These are phyloP conservation scores for Saccharomyces hybrid DNA, from an alignment of 1,139 yeast genomes.

Conservation along the genomic window DNA sequence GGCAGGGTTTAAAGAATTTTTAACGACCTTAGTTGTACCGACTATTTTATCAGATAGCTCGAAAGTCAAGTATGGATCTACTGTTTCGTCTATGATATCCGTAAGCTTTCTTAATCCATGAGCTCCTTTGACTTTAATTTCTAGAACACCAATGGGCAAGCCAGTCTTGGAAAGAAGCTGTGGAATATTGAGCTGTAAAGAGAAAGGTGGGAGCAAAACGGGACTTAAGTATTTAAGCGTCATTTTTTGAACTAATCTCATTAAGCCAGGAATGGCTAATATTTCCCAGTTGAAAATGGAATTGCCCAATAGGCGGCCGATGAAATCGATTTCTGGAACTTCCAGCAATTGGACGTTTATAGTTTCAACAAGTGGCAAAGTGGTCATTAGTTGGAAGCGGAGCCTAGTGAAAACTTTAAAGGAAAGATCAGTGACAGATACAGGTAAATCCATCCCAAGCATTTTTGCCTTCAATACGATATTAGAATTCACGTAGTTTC, in stretches of 20 bases:
- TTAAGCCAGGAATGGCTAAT: slow-evolving; percentile 77
- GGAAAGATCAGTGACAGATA: slow-evolving; percentile 54
- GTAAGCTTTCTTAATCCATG: slow-evolving; percentile 61
- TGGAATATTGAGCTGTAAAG: slow-evolving; percentile 86
- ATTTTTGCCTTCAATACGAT: slow-evolving; percentile 57
- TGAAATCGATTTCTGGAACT: slow-evolving; percentile 82
- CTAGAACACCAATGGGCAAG: slow-evolving; percentile 81
- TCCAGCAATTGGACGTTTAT: slow-evolving; percentile 77
- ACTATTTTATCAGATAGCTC: slow-evolving; percentile 51
- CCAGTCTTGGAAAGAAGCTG: slow-evolving; percentile 83
- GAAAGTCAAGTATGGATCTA: slow-evolving; percentile 83
- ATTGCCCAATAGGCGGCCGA: slow-evolving; percentile 65
- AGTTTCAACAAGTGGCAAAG: slow-evolving; percentile 90
- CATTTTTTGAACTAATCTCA: slow-evolving; percentile 75
- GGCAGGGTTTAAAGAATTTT: slow-evolving; percentile 60
- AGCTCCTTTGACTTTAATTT: slow-evolving; percentile 61
- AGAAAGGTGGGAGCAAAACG: slow-evolving; percentile 76
- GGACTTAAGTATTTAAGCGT: slow-evolving; percentile 82
- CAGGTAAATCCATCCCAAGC: slow-evolving; percentile 61
- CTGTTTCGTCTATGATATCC: slow-evolving; percentile 59
- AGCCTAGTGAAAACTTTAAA: slow-evolving; percentile 66
- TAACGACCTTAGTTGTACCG: slow-evolving; percentile 60
- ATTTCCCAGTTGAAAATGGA: slow-evolving; percentile 80
- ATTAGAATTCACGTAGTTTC: slow-evolving; percentile 75
- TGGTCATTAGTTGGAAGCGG: slow-evolving; percentile 78